phyloP scores from a whole-genome alignment of 2,329 filamentous ascomycete genomes.

The Fusarium verrucosum region DNA sequence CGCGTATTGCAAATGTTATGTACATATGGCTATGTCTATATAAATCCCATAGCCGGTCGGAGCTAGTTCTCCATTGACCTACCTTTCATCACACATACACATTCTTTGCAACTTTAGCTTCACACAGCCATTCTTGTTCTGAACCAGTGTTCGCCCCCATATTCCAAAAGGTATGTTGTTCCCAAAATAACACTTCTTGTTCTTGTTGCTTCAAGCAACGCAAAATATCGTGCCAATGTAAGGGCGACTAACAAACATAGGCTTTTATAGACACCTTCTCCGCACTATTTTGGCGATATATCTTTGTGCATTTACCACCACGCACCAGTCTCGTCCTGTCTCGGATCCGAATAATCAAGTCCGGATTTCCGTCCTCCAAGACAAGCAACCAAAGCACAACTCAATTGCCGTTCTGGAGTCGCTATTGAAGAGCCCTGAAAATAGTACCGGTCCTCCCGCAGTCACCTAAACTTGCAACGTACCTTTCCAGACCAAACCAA shows the following conservation, averaged over 20 bases:
- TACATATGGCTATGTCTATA: conserved; percentile 43
- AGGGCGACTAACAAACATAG: conserved; percentile 11
- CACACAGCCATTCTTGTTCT: background rate
- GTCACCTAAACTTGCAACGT: conserved; percentile 30
- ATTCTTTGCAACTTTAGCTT: conserved; percentile 3
- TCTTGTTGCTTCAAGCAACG: background rate
- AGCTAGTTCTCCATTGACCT: conserved; percentile 11
- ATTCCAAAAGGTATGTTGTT: conserved; percentile 29
- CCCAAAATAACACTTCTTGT: background rate
- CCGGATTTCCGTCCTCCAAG: conserved; percentile 27
- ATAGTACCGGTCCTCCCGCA: conserved; percentile 36
- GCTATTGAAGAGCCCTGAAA: conserved; percentile 43
- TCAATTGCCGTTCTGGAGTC: conserved; percentile 42
- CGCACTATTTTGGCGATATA: conserved; percentile 23
- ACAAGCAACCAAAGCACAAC: background rate
- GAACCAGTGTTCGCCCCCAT: conserved; percentile 18
- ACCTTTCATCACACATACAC: conserved; percentile 32
- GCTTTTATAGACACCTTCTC: conserved; percentile 27
- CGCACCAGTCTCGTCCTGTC: conserved; percentile 5
- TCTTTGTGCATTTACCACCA: conserved; percentile 35
- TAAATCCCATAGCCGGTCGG: conserved; percentile 27
- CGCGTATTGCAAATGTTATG: conserved; percentile 2
- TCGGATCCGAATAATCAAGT: conserved; percentile 35
- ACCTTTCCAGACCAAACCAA: conserved; percentile 5
- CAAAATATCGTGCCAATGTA: background rate